Evolutionary conservation across 208 protist species (phyloP), one percentile per base, ranked within the genome.

Genomic region (Trypanosoma rangeli): DNA sequence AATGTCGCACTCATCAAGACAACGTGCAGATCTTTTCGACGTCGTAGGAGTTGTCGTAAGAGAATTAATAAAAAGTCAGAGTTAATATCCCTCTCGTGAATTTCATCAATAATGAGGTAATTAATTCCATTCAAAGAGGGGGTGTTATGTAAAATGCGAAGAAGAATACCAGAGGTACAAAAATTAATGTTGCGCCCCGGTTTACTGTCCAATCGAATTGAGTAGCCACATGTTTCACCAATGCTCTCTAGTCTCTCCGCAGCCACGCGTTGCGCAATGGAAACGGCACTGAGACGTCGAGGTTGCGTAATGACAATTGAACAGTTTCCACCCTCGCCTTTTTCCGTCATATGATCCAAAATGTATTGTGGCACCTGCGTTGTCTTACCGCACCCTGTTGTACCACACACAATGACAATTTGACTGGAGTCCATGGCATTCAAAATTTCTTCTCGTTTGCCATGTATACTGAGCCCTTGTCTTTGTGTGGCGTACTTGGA

Each of bases 21-120:
- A 10, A 99, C 86, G 66, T 98, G 98, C 18, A 99, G 70, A 68
- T 99, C 94, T 8, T 77, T 86, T 16, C 98, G 78, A 37, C 76
- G 70, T 22, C 29, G 18, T 5, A 93, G 31, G 28, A 97, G 60
- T 20, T 92, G 84, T 78, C 98, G 96, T 50, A 99, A 74, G n/a
- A 99, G 75, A n/a, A 98, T 95, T 62, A 99, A 97, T 0, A 99
- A 78, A 56, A 99, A 98, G 79, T 99, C 99, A 0, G 98, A 99
- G 79, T 98, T 84, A 46, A 99, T 95, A 53, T 99, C 99, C 20
- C 99, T 84, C 81, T 99, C 99, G 81, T 99, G 99, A 7, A 99
- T 99, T 83, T 99, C 99, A 87, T 99, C 99, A 31, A 99, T 93
- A 68, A 99, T 98, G 67, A 99, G 82, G 57, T 98, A 85, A 48